Conservation (phyloP, 495 filamentous ascomycete species). For the Aspergillus panamensis region DNA sequence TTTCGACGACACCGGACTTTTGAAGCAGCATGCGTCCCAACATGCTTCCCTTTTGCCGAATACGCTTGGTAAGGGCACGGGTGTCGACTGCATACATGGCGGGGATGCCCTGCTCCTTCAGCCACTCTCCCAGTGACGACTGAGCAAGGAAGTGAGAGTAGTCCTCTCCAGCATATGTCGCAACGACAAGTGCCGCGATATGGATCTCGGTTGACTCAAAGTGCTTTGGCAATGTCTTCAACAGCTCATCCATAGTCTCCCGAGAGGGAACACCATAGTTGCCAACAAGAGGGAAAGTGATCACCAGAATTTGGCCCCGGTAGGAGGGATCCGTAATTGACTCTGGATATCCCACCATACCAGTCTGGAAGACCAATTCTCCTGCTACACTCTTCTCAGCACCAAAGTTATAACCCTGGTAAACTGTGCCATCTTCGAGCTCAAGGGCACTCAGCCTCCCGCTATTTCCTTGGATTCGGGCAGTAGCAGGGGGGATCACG, state of each 20-base stretch:
- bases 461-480: slow-evolving; percentile 40
- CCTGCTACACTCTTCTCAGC: slow-evolving; percentile 87
- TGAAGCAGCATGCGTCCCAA: slow-evolving; percentile 82
- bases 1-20: slow-evolving; percentile 52
- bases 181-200: slow-evolving; percentile 82
- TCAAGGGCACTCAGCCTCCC: slow-evolving; percentile 74
- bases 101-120: slow-evolving; percentile 93
- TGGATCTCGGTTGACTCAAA: slow-evolving; percentile 93
- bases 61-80: slow-evolving; percentile 86
- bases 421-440: slow-evolving; percentile 81
- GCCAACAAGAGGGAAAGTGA: slow-evolving; percentile 86
- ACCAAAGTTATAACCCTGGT: slow-evolving; percentile 93
- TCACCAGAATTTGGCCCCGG: slow-evolving; percentile 84
- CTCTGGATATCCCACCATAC: slow-evolving; percentile 98
- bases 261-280: slow-evolving; percentile 94
- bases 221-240: slow-evolving; percentile 79
- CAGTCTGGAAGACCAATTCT: slow-evolving; percentile 98
- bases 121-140: slow-evolving; percentile 88
- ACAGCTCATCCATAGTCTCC: slow-evolving; percentile 73
- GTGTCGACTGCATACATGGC: slow-evolving; percentile 97
- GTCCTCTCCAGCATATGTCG: slow-evolving; percentile 88
- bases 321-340: slow-evolving; percentile 92
- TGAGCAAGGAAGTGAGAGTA: slow-evolving; percentile 89
- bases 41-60: slow-evolving; percentile 93
- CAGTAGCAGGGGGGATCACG: slow-evolving; percentile 50